Evolutionary conservation across 1,139 yeast species (phyloP), one percentile per base, ranked within the genome.

Genomic region (Protomyces inundatus): DNA sequence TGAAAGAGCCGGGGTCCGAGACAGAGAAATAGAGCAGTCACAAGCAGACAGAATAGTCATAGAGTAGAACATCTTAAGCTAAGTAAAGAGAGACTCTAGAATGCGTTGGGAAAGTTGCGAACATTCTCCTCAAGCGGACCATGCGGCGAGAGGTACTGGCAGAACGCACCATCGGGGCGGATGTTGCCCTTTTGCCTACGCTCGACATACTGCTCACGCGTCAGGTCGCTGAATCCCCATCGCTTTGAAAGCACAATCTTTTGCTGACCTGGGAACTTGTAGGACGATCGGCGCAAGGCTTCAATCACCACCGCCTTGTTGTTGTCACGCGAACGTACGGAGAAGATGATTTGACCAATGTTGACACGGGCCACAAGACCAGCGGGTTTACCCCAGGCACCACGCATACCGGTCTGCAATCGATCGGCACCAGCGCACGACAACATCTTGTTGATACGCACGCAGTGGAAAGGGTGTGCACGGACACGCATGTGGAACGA

Each of bases 391-490:
- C 98, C 98, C 98, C 98, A 93, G 79, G 98, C 98, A 86, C 96
- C 96, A 89, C 98, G 91, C 98, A 93, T 93, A 90, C 98, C 98
- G 85, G 95, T 98, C 85, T 93, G 98, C 83, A 93, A 87, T 88
- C 98, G 90, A 91, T 93, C 98, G 80, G 98, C 98, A 88, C 98
- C 98, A 84, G 98, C 98, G 86, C 98, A 93, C 78, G 98, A 93
- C 96, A 93, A 90, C 98, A 93, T 93, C 88, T 93, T 93, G 93
- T 93, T 93, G 86, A 93, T 93, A 84, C 98, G 89, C 82, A 93
- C 88, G 75, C 95, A 98, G 86, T 93, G 98, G 98, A 88, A 95
- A 76, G 98, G 98, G 83, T 93, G 98, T 78, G 91, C 98, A 84
- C 98, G 91, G 81, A 93, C 90, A 85, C 98, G 90, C 86, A 93